phyloP scores from a whole-genome alignment of 2,329 filamentous ascomycete species.

The Orbilia ellipsospora region DNA sequence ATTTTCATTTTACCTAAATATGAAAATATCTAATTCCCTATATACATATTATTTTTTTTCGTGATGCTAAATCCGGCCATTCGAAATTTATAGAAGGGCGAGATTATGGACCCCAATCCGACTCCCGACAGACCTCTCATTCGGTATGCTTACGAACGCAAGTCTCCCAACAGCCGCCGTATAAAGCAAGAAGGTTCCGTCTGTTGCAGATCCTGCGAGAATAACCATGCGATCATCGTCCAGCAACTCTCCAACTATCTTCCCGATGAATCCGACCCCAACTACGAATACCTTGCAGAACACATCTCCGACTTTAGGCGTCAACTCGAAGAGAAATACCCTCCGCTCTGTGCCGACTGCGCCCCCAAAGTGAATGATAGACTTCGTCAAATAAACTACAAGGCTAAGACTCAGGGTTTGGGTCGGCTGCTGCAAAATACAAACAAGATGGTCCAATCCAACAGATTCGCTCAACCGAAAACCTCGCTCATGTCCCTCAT shows the following conservation, averaged over 20 bases:
- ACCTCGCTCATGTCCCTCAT: conserved; percentile 14
- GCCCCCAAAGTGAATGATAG: conserved; percentile 77
- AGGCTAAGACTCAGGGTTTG: conserved; percentile 83
- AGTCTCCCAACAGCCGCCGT: conserved; percentile 64
- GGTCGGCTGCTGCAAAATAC: conserved; percentile 63
- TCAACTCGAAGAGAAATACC: conserved; percentile 82
- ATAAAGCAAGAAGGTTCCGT: conserved; percentile 63
- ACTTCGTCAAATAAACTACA: conserved; percentile 78
- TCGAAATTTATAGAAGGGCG: conserved; percentile 72
- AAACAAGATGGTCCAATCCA: conserved; percentile 36
- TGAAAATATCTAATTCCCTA: neutral
- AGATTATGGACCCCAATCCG: conserved; percentile 86
- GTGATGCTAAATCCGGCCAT: conserved; percentile 57
- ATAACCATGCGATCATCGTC: conserved; percentile 87
- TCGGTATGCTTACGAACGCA: conserved; percentile 65
- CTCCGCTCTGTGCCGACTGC: conserved; percentile 85
- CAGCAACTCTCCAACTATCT: conserved; percentile 83
- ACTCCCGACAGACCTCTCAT: conserved; percentile 67
- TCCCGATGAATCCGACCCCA: conserved; percentile 70
- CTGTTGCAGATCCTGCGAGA: conserved; percentile 82
- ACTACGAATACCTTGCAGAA: conserved; percentile 59
- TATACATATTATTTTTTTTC: conserved; percentile 19
- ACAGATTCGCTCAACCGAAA: conserved; percentile 27
- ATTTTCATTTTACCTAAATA: conserved; percentile 17
- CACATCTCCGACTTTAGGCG: conserved; percentile 68